Conservation (phyloP, 805 yeast species). For the Scheffersomyces ergatensis region DNA sequence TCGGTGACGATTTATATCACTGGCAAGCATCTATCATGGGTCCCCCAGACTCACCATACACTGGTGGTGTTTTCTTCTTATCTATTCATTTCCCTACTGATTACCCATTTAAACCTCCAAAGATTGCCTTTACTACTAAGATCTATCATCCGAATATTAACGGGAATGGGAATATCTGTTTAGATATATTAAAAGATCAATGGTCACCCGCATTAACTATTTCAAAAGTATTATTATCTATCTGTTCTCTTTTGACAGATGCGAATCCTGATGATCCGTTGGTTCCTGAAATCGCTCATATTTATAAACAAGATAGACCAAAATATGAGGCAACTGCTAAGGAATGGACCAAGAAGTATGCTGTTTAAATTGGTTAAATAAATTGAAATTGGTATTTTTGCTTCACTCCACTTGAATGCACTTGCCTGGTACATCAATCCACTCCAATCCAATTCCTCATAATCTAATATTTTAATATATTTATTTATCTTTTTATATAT, state of each 20-base stretch:
- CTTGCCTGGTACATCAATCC: no score
- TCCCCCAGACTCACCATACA: slow-evolving; percentile 88
- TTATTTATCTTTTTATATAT: no score
- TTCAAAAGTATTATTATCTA: slow-evolving; percentile 90
- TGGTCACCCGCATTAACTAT: slow-evolving; percentile 99
- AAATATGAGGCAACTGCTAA: slow-evolving; percentile 96
- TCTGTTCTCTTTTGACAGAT: slow-evolving; percentile 93
- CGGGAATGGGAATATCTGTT: slow-evolving; percentile 92
- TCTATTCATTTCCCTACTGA: slow-evolving; percentile 98
- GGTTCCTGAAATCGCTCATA: slow-evolving; percentile 97
- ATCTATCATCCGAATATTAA: slow-evolving; percentile 98
- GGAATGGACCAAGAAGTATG: slow-evolving; percentile 98
- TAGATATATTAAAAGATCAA: slow-evolving; percentile 94
- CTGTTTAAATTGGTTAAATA: slow-evolving; percentile 51
- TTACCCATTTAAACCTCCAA: slow-evolving; percentile 98
- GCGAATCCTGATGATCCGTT: slow-evolving; percentile 99
- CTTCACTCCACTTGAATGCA: no score
- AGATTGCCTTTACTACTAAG: slow-evolving; percentile 82
- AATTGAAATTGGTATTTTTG: no score
- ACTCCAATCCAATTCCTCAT: no score
- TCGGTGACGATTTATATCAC: slow-evolving; percentile 95
- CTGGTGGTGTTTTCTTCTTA: slow-evolving; percentile 93
- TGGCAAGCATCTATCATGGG: slow-evolving; percentile 99
- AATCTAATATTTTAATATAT: no score
- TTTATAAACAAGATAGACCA: slow-evolving; percentile 89